Evolutionary conservation across 192 early-diverging fungal genomes (phyloP).

Genomic region (Coemansia sp.): DNA sequence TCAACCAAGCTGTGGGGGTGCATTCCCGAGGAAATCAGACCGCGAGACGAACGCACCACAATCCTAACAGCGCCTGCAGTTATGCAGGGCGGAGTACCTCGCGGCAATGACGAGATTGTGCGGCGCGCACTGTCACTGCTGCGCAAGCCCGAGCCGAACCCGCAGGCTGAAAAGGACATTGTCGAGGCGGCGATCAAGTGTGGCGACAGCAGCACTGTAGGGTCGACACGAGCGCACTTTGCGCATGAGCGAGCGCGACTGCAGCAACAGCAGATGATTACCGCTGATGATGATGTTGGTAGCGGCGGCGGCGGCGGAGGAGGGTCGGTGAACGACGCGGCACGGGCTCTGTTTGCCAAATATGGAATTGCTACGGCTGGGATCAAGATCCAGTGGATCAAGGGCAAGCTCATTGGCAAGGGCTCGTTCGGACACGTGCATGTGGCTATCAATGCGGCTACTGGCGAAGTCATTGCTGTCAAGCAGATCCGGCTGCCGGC

Average conservation of each 20-base stretch:
- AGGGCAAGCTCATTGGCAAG: conserved; percentile 80
- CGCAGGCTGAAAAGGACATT: conserved; percentile 52
- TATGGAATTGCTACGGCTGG: conserved; percentile 31
- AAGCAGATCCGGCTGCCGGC: conserved; percentile 77
- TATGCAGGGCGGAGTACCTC: neutral
- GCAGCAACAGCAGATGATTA: conserved; percentile 10
- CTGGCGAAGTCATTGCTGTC: conserved; percentile 81
- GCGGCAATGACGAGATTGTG: conserved; percentile 48
- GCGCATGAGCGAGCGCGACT: conserved; percentile 31
- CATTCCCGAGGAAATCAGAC: conserved; percentile 54
- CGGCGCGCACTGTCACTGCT: conserved; percentile 53
- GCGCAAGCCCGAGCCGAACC: conserved; percentile 49
- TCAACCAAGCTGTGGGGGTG: conserved; percentile 59
- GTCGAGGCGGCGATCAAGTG: conserved; percentile 53
- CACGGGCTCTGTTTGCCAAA: conserved; percentile 46
- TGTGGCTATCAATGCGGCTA: conserved; percentile 71
- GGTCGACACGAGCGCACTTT: conserved; percentile 56
- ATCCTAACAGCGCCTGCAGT: neutral
- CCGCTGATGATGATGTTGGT: neutral
- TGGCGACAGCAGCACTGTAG: conserved; percentile 31
- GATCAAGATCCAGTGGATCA: conserved; percentile 69
- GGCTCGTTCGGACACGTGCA: conserved; percentile 84
- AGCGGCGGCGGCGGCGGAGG: too few relatives aligned
- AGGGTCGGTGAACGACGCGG: conserved; percentile 31
- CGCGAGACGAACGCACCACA: conserved; percentile 13